These are phyloP conservation scores for Tricholoma hemisulphureum DNA, from an alignment of 768 basidiomycete genomes.

Conservation along the genomic window DNA sequence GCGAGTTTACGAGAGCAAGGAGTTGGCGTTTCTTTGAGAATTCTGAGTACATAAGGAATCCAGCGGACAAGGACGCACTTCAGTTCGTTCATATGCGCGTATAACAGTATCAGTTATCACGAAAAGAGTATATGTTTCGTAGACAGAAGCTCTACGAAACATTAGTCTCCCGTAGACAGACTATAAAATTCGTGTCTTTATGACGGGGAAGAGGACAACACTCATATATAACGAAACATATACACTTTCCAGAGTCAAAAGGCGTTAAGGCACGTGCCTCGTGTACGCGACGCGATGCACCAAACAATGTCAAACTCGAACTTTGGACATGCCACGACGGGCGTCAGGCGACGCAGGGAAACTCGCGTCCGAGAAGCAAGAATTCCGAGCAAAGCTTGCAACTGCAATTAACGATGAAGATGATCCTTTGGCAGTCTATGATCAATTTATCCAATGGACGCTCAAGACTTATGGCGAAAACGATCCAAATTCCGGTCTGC, in stretches of 20 bases:
- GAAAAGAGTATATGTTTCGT: too few relatives aligned
- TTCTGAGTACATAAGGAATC: too few relatives aligned
- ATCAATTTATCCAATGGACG: slow-evolving; percentile 89
- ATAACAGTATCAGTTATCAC: too few relatives aligned
- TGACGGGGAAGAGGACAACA: too few relatives aligned
- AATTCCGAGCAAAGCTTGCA: slow-evolving; percentile 40
- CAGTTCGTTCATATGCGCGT: too few relatives aligned
- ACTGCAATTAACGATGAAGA: slow-evolving; percentile 69
- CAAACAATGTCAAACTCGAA: slow-evolving; percentile 14
- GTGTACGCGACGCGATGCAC: slow-evolving; percentile 17
- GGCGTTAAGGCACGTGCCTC: slow-evolving; percentile 13
- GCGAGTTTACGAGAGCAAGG: too few relatives aligned
- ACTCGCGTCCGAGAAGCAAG: slow-evolving; percentile 35
- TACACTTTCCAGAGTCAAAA: neutral
- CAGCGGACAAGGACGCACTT: too few relatives aligned
- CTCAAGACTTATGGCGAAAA: slow-evolving; percentile 73
- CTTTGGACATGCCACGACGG: slow-evolving; percentile 15
- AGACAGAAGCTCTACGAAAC: too few relatives aligned
- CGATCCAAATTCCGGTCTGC: slow-evolving; percentile 67
- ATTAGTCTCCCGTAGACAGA: too few relatives aligned
- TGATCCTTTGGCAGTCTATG: slow-evolving; percentile 83
- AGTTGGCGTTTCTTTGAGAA: too few relatives aligned
- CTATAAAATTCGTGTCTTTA: too few relatives aligned
- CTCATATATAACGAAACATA: too few relatives aligned
- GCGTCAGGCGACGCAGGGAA: slow-evolving; percentile 15